Conservation (phyloP, 345 rosid species). For the Heritiera littoralis region DNA sequence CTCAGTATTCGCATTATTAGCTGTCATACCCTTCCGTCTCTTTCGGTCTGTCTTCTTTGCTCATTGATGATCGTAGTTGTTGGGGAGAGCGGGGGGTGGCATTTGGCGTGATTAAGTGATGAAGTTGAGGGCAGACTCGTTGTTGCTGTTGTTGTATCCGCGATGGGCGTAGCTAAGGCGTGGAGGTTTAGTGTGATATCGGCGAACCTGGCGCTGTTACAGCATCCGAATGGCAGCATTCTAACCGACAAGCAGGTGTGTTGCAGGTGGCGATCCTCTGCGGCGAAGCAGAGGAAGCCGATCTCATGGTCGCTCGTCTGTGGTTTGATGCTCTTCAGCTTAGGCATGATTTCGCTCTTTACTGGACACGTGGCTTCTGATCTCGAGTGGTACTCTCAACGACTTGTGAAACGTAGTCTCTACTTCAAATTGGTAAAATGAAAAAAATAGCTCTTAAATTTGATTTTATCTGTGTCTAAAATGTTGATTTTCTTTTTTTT, state of each 20-base stretch:
- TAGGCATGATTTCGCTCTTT: slow-evolving; percentile 90
- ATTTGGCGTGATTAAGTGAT: slow-evolving; percentile 39
- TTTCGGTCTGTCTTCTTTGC: background rate
- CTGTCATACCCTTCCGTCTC: background rate
- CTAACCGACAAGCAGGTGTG: slow-evolving; percentile 31
- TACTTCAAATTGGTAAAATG: slow-evolving; percentile 56
- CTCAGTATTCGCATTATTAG: slow-evolving; percentile 7
- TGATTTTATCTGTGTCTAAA: background rate
- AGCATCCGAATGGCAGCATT: slow-evolving; percentile 45
- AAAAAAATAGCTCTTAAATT: background rate
- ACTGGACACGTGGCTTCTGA: slow-evolving; percentile 93
- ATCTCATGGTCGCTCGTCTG: slow-evolving; percentile 70
- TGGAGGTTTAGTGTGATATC: slow-evolving; percentile 54
- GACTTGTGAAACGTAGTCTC: slow-evolving; percentile 57
- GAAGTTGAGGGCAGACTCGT: slow-evolving; percentile 33
- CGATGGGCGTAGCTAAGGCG: slow-evolving; percentile 57
- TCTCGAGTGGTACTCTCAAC: slow-evolving; percentile 95
- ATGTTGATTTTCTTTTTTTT: background rate
- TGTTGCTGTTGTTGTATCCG: background rate
- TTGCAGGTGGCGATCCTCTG: slow-evolving; percentile 54
- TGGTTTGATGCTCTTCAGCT: slow-evolving; percentile 80
- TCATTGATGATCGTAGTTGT: background rate
- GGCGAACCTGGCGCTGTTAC: slow-evolving; percentile 61
- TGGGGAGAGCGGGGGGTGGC: slow-evolving; percentile 26
- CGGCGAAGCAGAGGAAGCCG: slow-evolving; percentile 41